Evolutionary conservation across 148 eudicot genomes (phyloP).

Genomic region (Cornus suecica): DNA sequence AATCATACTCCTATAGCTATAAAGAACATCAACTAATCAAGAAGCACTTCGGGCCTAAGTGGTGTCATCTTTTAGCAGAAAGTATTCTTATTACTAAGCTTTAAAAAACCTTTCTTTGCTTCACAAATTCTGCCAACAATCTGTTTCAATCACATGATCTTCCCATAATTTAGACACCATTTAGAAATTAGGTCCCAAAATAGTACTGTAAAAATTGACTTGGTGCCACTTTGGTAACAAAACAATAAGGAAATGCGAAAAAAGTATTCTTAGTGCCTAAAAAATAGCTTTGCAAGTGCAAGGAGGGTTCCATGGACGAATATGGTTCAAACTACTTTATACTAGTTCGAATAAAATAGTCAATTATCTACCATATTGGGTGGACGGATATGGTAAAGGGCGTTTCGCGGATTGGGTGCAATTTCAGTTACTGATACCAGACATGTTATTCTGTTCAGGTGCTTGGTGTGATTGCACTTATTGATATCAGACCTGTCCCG

Average conservation of each 20-base stretch:
- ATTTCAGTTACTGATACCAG: not conserved
- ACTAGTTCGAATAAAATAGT: not conserved
- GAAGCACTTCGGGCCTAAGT: not conserved
- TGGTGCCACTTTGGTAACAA: too few species aligned
- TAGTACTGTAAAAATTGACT: too few species aligned
- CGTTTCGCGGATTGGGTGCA: too few species aligned
- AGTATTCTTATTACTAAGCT: too few species aligned
- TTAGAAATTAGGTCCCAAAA: too few species aligned
- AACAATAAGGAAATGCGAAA: too few species aligned
- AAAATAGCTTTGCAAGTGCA: too few species aligned
- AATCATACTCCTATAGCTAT: not conserved
- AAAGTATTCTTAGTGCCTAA: not conserved
- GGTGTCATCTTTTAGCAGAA: not conserved
- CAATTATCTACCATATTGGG: not conserved
- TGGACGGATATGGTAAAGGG: not conserved
- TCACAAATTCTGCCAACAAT: too few species aligned
- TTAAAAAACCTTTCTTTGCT: too few species aligned
- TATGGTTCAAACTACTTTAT: too few species aligned
- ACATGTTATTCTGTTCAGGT: not conserved
- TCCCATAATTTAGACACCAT: not conserved
- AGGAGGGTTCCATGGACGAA: not conserved
- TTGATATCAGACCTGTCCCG: not conserved
- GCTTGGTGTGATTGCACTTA: too few species aligned
- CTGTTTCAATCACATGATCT: not conserved
- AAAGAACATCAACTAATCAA: not conserved